A percentile compares a stretch with the other conserved stretches of the same genome.
Evolutionary conservation across 768 basidiomycete genomes (phyloP).

Genomic region (Gloeostereum incarnatum): DNA sequence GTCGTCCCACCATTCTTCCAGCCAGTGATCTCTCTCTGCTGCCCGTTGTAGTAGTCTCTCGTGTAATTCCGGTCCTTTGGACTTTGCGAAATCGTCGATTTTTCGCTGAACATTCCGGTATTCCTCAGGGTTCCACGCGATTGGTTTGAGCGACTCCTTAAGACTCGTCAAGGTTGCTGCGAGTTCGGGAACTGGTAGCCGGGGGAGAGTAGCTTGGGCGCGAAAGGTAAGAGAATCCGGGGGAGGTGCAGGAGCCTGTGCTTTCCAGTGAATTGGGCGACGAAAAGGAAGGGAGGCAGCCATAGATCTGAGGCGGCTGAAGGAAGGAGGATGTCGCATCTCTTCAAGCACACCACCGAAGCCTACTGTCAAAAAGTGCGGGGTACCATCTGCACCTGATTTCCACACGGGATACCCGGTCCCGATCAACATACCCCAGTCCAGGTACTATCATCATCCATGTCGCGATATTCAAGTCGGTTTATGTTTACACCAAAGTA

Average conservation of each 20-base stretch:
- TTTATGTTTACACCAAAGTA: too few species aligned
- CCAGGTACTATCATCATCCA: too few species aligned
- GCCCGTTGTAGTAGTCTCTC: conserved; percentile 47
- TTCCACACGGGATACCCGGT: too few species aligned
- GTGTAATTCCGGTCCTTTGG: conserved; percentile 52
- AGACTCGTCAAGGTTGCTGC: conserved; percentile 56
- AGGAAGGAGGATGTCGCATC: too few species aligned
- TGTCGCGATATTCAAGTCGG: too few species aligned
- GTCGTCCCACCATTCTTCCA: conserved; percentile 95
- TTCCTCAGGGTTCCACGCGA: conserved; percentile 58
- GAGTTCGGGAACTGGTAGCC: conserved; percentile 71
- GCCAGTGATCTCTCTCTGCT: conserved; percentile 62
- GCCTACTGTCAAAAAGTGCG: too few species aligned
- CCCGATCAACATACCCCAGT: too few species aligned
- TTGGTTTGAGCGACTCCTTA: conserved; percentile 61
- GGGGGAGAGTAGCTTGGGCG: conserved; percentile 52
- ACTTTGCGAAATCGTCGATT: conserved; percentile 56
- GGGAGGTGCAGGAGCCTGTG: conserved; percentile 49
- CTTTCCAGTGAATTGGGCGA: conserved; percentile 62
- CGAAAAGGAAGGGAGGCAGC: conserved; percentile 6
- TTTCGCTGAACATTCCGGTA: conserved; percentile 42
- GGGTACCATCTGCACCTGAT: too few species aligned
- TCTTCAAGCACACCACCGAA: too few species aligned
- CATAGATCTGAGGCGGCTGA: too few species aligned
- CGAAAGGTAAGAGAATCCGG: conserved; percentile 52